Percentiles rank a stretch among this genome's conserved stretches.
Conservation (phyloP, 2,329 filamentous ascomycete genomes). For the Fusarium falciforme region DNA sequence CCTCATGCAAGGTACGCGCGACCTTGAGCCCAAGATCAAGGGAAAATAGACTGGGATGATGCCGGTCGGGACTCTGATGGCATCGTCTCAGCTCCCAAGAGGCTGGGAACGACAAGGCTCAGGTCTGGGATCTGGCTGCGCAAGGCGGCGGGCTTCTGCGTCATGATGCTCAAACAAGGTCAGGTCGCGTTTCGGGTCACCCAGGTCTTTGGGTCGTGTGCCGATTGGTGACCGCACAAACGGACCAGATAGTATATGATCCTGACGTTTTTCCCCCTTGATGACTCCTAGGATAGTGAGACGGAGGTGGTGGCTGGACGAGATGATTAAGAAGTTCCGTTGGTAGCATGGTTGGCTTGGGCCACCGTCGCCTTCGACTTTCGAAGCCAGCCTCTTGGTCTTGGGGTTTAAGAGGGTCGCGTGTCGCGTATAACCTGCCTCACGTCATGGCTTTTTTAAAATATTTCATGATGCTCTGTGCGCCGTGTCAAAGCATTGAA, state of each 20-base stretch:
- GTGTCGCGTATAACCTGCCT: background rate
- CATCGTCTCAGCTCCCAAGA: slow-evolving; percentile 14
- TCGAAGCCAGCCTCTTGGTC: slow-evolving; percentile 4
- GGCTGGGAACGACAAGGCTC: slow-evolving; percentile 16
- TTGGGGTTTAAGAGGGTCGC: background rate
- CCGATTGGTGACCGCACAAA: slow-evolving; percentile 10
- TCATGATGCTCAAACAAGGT: slow-evolving; percentile 11
- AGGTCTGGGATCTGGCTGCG: background rate
- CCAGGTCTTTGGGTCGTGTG: slow-evolving; percentile 11
- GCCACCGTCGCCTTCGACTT: background rate
- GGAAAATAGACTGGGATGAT: slow-evolving; percentile 3
- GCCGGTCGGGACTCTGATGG: background rate
- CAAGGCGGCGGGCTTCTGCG: background rate
- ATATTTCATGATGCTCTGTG: background rate
- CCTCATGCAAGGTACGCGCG: slow-evolving; percentile 34
- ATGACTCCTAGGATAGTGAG: background rate
- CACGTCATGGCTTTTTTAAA: background rate
- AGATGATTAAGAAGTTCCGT: background rate
- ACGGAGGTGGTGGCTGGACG: slow-evolving; percentile 21
- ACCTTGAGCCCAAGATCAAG: background rate
- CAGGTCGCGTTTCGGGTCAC: background rate
- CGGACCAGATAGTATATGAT: background rate
- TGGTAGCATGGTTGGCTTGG: slow-evolving; percentile 12
- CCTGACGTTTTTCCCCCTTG: background rate
- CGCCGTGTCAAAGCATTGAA: background rate